Evolutionary conservation across 2,329 filamentous ascomycete species (phyloP).

Genomic region (Juglanconis sp.): DNA sequence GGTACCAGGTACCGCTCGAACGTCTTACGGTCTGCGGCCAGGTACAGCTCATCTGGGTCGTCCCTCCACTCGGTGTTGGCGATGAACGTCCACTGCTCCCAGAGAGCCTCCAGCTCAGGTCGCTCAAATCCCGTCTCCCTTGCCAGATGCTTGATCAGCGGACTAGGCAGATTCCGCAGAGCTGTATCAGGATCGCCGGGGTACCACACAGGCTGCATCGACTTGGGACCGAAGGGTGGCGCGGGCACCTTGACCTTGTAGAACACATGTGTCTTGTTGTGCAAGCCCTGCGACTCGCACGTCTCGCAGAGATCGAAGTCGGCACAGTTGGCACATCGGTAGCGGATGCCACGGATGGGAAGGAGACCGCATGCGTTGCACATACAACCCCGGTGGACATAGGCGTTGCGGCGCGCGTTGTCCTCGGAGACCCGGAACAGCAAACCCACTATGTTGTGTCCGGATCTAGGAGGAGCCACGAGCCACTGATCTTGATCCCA

Average conservation of each 20-base stretch:
- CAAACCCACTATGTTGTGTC: slow-evolving; percentile 79
- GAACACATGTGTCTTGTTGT: slow-evolving; percentile 90
- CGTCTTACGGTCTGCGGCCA: slow-evolving; percentile 87
- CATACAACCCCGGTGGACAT: slow-evolving; percentile 86
- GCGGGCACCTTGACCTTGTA: slow-evolving; percentile 93
- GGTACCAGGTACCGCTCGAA: slow-evolving; percentile 90
- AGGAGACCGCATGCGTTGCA: slow-evolving; percentile 87
- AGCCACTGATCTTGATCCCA: slow-evolving; percentile 45
- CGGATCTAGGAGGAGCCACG: slow-evolving; percentile 47
- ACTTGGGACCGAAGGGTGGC: slow-evolving; percentile 75
- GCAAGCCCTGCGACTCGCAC: slow-evolving; percentile 76
- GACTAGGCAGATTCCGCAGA: slow-evolving; percentile 62
- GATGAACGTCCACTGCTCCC: slow-evolving; percentile 95
- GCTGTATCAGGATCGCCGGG: slow-evolving; percentile 78
- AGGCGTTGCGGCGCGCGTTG: slow-evolving; percentile 81
- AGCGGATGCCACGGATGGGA: slow-evolving; percentile 88
- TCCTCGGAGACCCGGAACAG: slow-evolving; percentile 93
- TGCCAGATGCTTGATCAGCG: slow-evolving; percentile 65
- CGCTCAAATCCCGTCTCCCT: slow-evolving; percentile 76
- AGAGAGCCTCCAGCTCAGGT: slow-evolving; percentile 86
- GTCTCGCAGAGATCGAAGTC: slow-evolving; percentile 95
- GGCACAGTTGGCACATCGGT: slow-evolving; percentile 91
- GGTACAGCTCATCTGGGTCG: slow-evolving; percentile 72
- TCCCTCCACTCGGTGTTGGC: slow-evolving; percentile 80
- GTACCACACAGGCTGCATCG: slow-evolving; percentile 82